Evolutionary conservation across 75 land plant species (phyloP), one percentile per base, ranked within the genome.

Genomic region (Picea sitchensis): DNA sequence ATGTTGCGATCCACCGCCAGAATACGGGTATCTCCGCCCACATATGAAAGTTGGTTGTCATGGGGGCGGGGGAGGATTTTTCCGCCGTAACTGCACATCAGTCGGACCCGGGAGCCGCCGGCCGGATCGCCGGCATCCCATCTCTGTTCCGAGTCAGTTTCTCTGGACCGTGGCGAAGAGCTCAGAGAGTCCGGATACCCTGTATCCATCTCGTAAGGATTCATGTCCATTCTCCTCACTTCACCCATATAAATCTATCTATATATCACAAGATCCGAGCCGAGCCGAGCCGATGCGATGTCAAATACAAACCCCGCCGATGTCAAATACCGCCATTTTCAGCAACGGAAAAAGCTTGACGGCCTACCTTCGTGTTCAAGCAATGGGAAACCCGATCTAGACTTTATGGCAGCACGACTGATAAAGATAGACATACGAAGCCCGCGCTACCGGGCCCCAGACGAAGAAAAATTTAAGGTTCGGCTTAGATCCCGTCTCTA

Each of bases 11-110:
- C 96, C 81, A 96, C 88, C 65, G 88, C 77, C 59, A 92, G 87
- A 80, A 96, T 92, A 79, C 94, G 90, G 78, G 91, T 94, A 58
- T 96, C 97, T 73, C 99, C 99, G 74, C 94, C 94, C 71, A 91
- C 82, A 82, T 96, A 96, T 54, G 91, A 15, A 73, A 96, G 93
- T 81, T 83, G 91, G 76, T 89, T 88, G 81, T 96, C 97, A 82
- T 84, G 84, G 0, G 90, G 85, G 36, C 99, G 84, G 38, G 97
- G 97, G 54, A 90, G 88, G 81, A 96, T 96, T 79, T 87, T 83
- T 58, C 99, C 99, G 78, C 93, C 97, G 74, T 86, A 96, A 83
- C 97, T 96, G 87, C 96, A 92, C 91, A 96, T 89, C 65, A 96
- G 80, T 83, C 92, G 92, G 76, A 94, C 94, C 59, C 82, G 81